These are phyloP conservation scores for Wallacemonas collosoma DNA, from an alignment of 208 protist species.

Conservation along the genomic window DNA sequence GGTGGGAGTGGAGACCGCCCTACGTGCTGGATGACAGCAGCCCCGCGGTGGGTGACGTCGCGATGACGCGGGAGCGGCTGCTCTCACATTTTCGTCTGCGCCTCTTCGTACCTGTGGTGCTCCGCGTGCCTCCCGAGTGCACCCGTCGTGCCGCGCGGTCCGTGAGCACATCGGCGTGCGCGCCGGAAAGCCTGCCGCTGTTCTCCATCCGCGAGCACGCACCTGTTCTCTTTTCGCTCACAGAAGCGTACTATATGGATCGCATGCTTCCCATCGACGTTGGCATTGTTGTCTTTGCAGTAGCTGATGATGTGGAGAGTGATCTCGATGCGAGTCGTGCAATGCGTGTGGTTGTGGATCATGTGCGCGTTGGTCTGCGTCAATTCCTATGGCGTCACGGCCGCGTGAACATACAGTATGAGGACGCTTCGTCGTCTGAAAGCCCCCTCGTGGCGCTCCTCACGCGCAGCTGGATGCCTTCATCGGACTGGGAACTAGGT, in stretches of 20 bases:
- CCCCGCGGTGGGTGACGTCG: background rate
- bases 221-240: constrained; percentile 26
- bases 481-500: constrained; percentile 48
- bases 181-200: background rate
- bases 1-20: constrained; percentile 32
- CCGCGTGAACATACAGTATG: constrained; percentile 40
- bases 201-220: background rate
- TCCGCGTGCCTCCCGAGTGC: background rate
- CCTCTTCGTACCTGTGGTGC: constrained; percentile 16
- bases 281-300: constrained; percentile 33
- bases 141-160: background rate
- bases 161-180: too few species aligned
- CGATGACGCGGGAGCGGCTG: constrained; percentile 8
- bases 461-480: constrained; percentile 61
- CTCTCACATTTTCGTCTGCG: constrained; percentile 32
- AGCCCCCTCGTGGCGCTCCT: constrained; percentile 19
- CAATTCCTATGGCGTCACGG: constrained; percentile 45
- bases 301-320: background rate
- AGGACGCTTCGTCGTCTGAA: background rate
- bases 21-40: constrained; percentile 13
- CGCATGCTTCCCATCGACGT: constrained; percentile 40
- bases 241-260: constrained; percentile 30
- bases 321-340: background rate
- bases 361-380: constrained; percentile 15
- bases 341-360: background rate